These are phyloP conservation scores for Lachnellula subtilissima DNA, from an alignment of 2,329 filamentous ascomycete genomes.

Conservation along the genomic window DNA sequence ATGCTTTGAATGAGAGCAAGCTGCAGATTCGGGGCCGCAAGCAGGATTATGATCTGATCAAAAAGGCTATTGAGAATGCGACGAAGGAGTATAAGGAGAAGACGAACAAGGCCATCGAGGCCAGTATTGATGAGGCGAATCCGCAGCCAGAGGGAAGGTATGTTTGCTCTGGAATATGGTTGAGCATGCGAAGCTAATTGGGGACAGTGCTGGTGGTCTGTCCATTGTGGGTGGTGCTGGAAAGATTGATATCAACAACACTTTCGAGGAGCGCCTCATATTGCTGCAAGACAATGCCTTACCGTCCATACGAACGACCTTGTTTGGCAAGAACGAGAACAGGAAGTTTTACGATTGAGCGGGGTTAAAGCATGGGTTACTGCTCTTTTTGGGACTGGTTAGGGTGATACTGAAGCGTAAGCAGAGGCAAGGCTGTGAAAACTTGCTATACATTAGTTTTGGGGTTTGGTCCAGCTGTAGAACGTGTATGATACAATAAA, in stretches of 20 bases:
- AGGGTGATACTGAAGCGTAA: constrained; percentile 3
- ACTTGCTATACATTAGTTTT: constrained; percentile 18
- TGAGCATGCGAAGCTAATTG: constrained; percentile 11
- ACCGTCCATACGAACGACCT: constrained; percentile 74
- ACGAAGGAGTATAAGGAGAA: constrained; percentile 79
- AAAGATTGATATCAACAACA: constrained; percentile 99
- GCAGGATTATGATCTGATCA: constrained; percentile 69
- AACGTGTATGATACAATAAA: constrained; percentile 32
- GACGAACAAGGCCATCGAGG: constrained; percentile 62
- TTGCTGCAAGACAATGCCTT: constrained; percentile 81
- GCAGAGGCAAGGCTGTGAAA: background rate
- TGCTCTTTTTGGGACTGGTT: constrained; percentile 6
- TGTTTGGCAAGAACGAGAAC: constrained; percentile 94
- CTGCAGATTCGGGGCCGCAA: constrained; percentile 71
- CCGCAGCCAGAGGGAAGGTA: constrained; percentile 78
- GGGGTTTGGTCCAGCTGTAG: constrained; percentile 23
- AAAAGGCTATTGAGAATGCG: constrained; percentile 74
- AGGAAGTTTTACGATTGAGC: constrained; percentile 84
- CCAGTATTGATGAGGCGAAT: constrained; percentile 73
- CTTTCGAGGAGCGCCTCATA: constrained; percentile 83
- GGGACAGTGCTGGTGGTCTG: constrained; percentile 72
- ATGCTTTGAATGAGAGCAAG: constrained; percentile 78
- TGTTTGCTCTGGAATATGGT: constrained; percentile 37
- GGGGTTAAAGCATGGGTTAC: constrained; percentile 2
- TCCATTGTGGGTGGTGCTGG: constrained; percentile 74